These are phyloP conservation scores for Lachnellula subtilissima DNA, from an alignment of 2,329 filamentous ascomycete genomes.

Conservation along the genomic window DNA sequence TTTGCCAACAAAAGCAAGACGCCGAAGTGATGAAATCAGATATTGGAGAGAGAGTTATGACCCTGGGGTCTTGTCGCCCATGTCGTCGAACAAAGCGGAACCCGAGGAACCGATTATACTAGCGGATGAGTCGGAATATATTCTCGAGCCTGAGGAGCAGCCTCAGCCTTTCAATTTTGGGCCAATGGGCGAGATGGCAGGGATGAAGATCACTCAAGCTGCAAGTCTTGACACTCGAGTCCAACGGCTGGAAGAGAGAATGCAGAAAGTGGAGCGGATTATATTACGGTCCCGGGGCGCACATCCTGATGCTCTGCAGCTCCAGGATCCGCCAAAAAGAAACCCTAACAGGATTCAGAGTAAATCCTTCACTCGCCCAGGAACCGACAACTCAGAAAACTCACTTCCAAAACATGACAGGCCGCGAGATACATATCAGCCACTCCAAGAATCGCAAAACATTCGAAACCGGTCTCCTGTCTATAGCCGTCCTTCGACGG, in stretches of 20 bases:
- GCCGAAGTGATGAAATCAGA: constrained; percentile 59
- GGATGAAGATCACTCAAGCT: constrained; percentile 55
- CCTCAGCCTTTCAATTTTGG: constrained; percentile 53
- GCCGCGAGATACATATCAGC: constrained; percentile 14
- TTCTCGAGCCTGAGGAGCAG: constrained; percentile 30
- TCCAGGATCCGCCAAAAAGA: constrained; percentile 25
- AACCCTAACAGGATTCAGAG: constrained; percentile 12
- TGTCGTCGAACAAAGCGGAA: constrained; percentile 44
- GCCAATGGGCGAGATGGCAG: constrained; percentile 42
- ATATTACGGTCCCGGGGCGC: constrained; percentile 13
- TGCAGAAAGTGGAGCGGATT: constrained; percentile 46
- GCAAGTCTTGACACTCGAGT: constrained; percentile 51
- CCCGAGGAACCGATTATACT: constrained; percentile 26
- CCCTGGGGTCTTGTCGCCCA: constrained; percentile 45
- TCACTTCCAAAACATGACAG: constrained; percentile 20
- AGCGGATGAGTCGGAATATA: constrained; percentile 30
- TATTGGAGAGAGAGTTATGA: constrained; percentile 60
- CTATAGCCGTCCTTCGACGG: constrained; percentile 25
- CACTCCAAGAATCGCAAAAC: constrained; percentile 7
- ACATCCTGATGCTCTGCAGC: constrained; percentile 11
- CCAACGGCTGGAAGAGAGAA: constrained; percentile 45
- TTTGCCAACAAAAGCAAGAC: constrained; percentile 36
- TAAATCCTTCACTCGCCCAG: constrained; percentile 15
- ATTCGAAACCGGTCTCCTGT: constrained; percentile 20
- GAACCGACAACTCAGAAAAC: constrained; percentile 24